Conservation (phyloP, 2,329 filamentous ascomycete species). For the Paramyrothecium sp. region DNA sequence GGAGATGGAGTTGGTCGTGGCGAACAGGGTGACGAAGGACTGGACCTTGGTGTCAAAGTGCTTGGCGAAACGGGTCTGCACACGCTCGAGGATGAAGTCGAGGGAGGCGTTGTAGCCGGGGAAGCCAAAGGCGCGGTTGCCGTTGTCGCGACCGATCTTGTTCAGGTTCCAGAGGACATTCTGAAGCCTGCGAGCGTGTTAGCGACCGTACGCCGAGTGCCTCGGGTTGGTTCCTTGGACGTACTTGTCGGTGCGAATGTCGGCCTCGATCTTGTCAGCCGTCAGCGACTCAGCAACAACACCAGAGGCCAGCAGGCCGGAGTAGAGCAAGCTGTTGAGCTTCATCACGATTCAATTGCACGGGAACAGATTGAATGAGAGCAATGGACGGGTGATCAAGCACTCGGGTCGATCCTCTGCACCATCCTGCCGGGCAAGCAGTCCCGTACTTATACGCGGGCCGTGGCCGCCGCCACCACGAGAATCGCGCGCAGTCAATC, state of each 20-base stretch:
- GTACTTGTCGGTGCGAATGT: conserved; percentile 36
- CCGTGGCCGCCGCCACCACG: no score
- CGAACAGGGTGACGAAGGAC: conserved; percentile 33
- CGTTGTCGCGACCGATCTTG: conserved; percentile 52
- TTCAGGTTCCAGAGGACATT: conserved; percentile 53
- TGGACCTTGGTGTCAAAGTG: conserved; percentile 44
- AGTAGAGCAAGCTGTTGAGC: conserved; percentile 9
- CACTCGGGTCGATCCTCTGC: background rate
- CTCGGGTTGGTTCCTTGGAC: conserved; percentile 8
- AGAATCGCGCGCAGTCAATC: background rate
- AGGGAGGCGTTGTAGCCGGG: conserved; percentile 1
- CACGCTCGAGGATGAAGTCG: conserved; percentile 3
- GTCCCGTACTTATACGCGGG: background rate
- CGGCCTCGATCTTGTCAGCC: conserved; percentile 36
- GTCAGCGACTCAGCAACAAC: conserved; percentile 29
- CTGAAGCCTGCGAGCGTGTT: conserved; percentile 40
- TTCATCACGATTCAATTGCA: conserved; percentile 13
- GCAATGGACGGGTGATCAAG: background rate
- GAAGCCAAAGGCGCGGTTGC: conserved; percentile 47
- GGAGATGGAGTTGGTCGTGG: conserved; percentile 27
- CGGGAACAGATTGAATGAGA: background rate
- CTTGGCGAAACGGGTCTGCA: conserved; percentile 11
- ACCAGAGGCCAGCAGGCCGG: conserved; percentile 10
- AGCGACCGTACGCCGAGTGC: no score
- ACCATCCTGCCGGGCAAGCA: background rate